Evolutionary conservation across 768 basidiomycete genomes (phyloP).

Genomic region (Zangia roseola): DNA sequence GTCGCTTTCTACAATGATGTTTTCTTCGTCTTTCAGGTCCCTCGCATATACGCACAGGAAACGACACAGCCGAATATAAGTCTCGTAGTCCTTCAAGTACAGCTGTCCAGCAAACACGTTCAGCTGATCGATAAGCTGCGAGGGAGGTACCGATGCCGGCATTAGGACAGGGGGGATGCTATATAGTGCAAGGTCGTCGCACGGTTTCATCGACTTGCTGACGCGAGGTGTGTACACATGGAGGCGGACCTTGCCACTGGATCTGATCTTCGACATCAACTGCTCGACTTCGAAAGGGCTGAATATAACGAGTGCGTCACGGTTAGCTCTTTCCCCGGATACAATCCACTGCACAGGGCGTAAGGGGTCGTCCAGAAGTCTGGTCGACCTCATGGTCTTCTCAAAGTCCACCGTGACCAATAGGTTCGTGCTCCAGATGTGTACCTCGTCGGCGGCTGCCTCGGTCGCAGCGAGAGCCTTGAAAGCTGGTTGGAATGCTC

Average conservation of each 20-base stretch:
- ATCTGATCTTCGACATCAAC: conserved; percentile 37
- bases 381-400: conserved; percentile 5
- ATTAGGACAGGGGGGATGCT: background rate
- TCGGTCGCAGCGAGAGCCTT: conserved; percentile 10
- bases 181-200: conserved; percentile 33
- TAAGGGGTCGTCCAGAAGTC: conserved; percentile 14
- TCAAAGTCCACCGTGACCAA: conserved; percentile 19
- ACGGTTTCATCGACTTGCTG: conserved; percentile 32
- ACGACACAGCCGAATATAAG: conserved; percentile 27
- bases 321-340: conserved; percentile 2
- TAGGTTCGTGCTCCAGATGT: conserved; percentile 19
- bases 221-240: conserved; percentile 44
- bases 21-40: conserved; percentile 10
- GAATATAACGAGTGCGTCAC: conserved; percentile 33
- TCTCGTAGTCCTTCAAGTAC: conserved; percentile 27
- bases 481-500: conserved; percentile 20
- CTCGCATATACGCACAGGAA: conserved; percentile 26
- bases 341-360: conserved; percentile 32
- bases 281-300: conserved; percentile 43
- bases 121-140: conserved; percentile 18
- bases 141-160: background rate
- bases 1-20: conserved; percentile 7
- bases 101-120: conserved; percentile 35
- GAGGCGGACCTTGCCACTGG: conserved; percentile 33
- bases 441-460: conserved; percentile 14